phyloP scores from a whole-genome alignment of 805 yeast species.

The Torulaspora franciscae region DNA sequence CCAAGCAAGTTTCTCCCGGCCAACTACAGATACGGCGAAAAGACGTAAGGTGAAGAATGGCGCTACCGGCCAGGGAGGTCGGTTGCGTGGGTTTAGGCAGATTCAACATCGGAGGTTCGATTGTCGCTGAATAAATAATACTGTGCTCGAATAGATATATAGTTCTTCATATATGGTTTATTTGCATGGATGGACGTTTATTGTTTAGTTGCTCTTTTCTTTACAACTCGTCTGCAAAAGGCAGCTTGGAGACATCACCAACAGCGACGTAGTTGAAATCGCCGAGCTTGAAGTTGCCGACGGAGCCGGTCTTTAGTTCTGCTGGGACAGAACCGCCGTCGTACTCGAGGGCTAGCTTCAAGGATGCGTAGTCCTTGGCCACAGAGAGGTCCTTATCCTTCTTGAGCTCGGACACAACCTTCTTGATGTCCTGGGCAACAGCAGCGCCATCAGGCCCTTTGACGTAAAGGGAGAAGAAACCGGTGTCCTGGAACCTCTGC shows the following conservation, averaged over 20 bases:
- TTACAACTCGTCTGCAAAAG: slow-evolving; percentile 84
- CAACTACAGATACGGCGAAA: neutral
- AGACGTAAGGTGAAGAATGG: neutral
- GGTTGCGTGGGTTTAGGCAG: neutral
- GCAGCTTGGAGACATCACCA: slow-evolving; percentile 82
- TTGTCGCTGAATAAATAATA: neutral
- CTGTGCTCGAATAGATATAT: neutral
- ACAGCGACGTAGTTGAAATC: slow-evolving; percentile 82
- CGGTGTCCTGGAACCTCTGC: slow-evolving; percentile 68
- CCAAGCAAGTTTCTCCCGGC: neutral
- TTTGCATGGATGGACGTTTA: slow-evolving; percentile 3
- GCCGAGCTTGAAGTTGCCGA: slow-evolving; percentile 45
- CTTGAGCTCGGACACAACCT: slow-evolving; percentile 50
- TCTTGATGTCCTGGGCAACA: slow-evolving; percentile 58
- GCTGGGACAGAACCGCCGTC: slow-evolving; percentile 35
- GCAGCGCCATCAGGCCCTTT: slow-evolving; percentile 53
- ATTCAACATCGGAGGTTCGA: neutral
- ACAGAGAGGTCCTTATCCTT: slow-evolving; percentile 52
- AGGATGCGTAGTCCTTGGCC: slow-evolving; percentile 52
- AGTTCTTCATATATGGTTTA: slow-evolving; percentile 1
- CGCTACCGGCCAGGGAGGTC: neutral
- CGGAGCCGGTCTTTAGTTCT: slow-evolving; percentile 38
- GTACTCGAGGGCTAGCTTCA: slow-evolving; percentile 42
- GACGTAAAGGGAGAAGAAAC: slow-evolving; percentile 69
- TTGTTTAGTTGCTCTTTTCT: neutral